Evolutionary conservation across 192 early-diverging fungal species (phyloP), one percentile per base, ranked within the genome.

Genomic region (Mortierella alpina): DNA sequence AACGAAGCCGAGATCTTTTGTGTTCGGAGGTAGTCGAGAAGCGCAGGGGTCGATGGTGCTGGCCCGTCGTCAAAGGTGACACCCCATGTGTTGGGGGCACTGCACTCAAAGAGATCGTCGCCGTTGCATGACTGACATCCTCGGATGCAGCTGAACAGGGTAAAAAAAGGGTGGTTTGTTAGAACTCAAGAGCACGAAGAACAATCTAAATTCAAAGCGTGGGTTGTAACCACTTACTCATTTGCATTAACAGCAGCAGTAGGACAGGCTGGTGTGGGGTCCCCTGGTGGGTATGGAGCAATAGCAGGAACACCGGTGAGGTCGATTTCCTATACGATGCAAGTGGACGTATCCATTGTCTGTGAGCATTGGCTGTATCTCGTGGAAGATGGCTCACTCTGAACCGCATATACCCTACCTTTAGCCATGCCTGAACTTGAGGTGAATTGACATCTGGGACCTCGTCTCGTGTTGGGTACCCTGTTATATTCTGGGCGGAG

Each of bases 231-330:
- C 9, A 50, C 68, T 42, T 70, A 70, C 67, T 69, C 67, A 40
- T 69, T 31, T 31, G 31, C 46, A 1, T n/a, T 20, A 39, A 49
- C 12, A 10, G 59, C 23, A 2, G 44, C 20, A 5, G 41, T 62
- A 7, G 50, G 14, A 23, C 68, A 70, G 15, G 47, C 39, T 53
- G 58, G 68, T 3, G 58, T 82, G 8, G 93, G 93, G n/a, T 94
- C 95, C 31, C 31, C 31, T 31, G 31, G 1, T 54, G 94, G 93
- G 63, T 91, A 94, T 7, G 88, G 84, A 17, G 96, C 74, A 20
- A 95, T 83, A 81, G 93, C 95, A 31, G 85, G 85, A 17, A 50
- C 82, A 8, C 73, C 73, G 9, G 70, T 71, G 66, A 83, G 77
- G 54, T 86, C 74, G 59, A 84, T 82, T 14, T 80, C 82, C 54